Evolutionary conservation across 2,329 filamentous ascomycete species (phyloP).

Genomic region (Penicillium occitanis): DNA sequence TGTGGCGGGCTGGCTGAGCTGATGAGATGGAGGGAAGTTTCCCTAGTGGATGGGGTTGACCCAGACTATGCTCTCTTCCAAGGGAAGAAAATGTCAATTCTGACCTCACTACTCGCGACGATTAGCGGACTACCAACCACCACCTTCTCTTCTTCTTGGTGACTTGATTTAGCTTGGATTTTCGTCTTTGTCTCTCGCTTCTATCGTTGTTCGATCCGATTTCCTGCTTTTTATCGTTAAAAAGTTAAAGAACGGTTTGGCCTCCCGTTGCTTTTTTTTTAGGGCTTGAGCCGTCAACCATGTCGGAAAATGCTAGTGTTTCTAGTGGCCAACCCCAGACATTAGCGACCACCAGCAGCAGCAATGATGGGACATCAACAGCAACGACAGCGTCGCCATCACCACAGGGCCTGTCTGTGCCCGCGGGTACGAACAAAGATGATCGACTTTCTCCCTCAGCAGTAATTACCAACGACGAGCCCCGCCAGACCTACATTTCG

Average conservation of each 20-base stretch:
- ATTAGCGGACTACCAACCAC: neutral
- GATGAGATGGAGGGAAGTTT: neutral
- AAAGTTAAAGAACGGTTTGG: neutral
- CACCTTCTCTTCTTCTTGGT: neutral
- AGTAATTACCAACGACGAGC: constrained; percentile 13
- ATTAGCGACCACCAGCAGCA: constrained; percentile 1
- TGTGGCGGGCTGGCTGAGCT: constrained; percentile 14
- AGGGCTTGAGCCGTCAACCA: constrained; percentile 15
- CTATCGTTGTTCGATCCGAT: neutral
- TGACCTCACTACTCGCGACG: constrained; percentile 6
- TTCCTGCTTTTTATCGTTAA: too few relatives aligned
- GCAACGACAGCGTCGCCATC: neutral
- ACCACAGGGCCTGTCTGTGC: neutral
- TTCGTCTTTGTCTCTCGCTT: neutral
- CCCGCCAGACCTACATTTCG: constrained; percentile 5
- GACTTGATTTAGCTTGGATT: neutral
- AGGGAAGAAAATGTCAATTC: constrained; percentile 15
- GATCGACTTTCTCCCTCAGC: constrained; percentile 7
- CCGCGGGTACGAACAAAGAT: neutral
- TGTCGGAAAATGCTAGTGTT: constrained; percentile 20
- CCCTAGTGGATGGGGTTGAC: constrained; percentile 18
- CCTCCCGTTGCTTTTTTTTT: constrained; percentile 3
- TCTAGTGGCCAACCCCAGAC: constrained; percentile 12
- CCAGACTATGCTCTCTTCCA: constrained; percentile 10
- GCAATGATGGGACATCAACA: constrained; percentile 7